phyloP scores from a whole-genome alignment of 2,329 filamentous ascomycete species.

The Incumbomyces lentus region DNA sequence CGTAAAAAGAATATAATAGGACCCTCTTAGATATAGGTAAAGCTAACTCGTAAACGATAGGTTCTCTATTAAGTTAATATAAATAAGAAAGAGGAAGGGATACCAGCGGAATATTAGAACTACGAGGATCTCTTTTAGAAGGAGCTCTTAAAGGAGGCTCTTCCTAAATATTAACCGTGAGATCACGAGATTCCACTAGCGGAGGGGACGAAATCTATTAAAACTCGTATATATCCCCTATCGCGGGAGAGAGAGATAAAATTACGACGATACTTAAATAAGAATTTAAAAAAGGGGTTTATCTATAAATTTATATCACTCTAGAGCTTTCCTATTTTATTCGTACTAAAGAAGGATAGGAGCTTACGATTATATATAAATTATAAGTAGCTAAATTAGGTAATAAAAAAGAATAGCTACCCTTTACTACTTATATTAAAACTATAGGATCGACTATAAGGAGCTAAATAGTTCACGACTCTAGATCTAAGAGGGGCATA shows the following conservation, averaged over 20 bases:
- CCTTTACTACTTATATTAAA: not conserved
- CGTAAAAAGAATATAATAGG: too few relatives aligned
- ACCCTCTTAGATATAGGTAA: too few relatives aligned
- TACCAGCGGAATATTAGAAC: not conserved
- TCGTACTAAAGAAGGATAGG: constrained; percentile 2
- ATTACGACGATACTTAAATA: not conserved
- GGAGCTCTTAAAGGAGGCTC: not conserved
- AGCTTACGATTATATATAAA: constrained; percentile 1
- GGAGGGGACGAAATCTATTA: not conserved
- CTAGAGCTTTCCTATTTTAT: not conserved
- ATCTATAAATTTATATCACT: not conserved
- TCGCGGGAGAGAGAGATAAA: not conserved
- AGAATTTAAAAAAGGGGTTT: not conserved
- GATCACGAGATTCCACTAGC: not conserved
- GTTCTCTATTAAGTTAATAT: too few relatives aligned
- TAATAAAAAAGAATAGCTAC: constrained; percentile 2
- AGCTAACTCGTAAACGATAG: too few relatives aligned
- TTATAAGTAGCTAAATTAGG: not conserved
- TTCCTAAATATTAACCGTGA: not conserved
- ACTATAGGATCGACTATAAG: not conserved
- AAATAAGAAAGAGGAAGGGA: too few relatives aligned
- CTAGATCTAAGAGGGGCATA: constrained; percentile 3
- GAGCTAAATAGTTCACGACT: not conserved
- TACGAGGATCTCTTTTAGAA: not conserved
- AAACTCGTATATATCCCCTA: not conserved